Percentiles rank a stretch among this genome's conserved stretches.
Conservation (phyloP, 139 green algal genomes). For the Monoraphidium neglectum region DNA sequence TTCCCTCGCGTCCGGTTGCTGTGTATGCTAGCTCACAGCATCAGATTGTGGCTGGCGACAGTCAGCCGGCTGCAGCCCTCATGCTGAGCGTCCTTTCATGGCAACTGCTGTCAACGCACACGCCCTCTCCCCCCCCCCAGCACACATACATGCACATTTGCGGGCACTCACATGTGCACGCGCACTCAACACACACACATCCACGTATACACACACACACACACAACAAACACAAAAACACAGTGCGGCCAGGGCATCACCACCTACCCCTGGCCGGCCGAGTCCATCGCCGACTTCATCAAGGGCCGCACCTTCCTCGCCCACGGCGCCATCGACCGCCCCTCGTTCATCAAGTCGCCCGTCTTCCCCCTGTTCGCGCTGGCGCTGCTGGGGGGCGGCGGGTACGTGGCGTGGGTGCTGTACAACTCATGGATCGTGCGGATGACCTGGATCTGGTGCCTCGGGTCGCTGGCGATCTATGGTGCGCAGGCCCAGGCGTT, state of each 20-base stretch:
- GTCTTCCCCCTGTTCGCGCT: conserved; percentile 36
- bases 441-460: conserved; percentile 42
- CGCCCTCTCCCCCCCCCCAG: too few species aligned
- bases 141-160: too few species aligned
- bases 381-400: background rate
- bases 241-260: conserved; percentile 18
- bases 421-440: conserved; percentile 58
- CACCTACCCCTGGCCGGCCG: conserved; percentile 61
- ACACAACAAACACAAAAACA: background rate
- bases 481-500: too few species aligned
- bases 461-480: conserved; percentile 57
- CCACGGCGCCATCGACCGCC: conserved; percentile 50
- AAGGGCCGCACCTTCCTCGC: conserved; percentile 28
- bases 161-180: too few species aligned
- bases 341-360: conserved; percentile 46
- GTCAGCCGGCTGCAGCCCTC: too few species aligned
- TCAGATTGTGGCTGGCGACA: too few species aligned
- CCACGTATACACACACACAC: background rate
- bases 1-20: too few species aligned
- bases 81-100: too few species aligned
- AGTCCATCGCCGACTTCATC: conserved; percentile 58
- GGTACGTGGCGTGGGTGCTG: conserved; percentile 35
- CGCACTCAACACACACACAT: too few species aligned
- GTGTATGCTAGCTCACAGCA: too few species aligned
- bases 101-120: too few species aligned